Evolutionary conservation across 768 basidiomycete genomes (phyloP).

Genomic region (Russula sp.): DNA sequence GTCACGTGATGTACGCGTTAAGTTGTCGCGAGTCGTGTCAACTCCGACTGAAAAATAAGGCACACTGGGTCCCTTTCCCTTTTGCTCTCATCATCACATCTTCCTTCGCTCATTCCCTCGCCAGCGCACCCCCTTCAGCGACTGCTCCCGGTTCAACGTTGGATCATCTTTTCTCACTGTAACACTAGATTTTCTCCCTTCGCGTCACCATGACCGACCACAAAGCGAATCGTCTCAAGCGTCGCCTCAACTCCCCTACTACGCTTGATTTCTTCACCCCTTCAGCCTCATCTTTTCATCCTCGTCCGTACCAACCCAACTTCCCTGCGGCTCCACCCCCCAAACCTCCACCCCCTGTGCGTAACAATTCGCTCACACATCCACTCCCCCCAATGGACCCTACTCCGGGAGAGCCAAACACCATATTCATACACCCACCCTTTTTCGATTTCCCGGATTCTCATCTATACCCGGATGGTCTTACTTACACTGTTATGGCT

Average conservation of each 20-base stretch:
- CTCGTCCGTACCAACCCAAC: conserved; percentile 52
- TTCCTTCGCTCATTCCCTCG: conserved; percentile 4
- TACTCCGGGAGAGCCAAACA: conserved; percentile 52
- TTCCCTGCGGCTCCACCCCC: conserved; percentile 14
- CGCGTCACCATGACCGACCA: conserved; percentile 14
- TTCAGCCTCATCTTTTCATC: conserved; percentile 56
- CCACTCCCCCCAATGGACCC: conserved; percentile 42
- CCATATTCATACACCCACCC: conserved; percentile 68
- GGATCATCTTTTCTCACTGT: not conserved
- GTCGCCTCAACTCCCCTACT: conserved; percentile 39
- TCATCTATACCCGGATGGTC: conserved; percentile 52
- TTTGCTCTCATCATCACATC: conserved; percentile 2
- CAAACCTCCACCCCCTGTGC: conserved; percentile 16
- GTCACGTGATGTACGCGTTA: conserved; percentile 39
- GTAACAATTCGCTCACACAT: conserved; percentile 20
- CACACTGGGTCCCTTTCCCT: too few species aligned
- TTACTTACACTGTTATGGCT: conserved; percentile 66
- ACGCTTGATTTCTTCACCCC: conserved; percentile 55
- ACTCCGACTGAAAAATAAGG: conserved; percentile 37
- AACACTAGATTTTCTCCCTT: not conserved
- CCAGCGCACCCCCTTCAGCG: conserved; percentile 8
- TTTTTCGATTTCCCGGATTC: conserved; percentile 61
- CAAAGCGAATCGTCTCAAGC: conserved; percentile 32
- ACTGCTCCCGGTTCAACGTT: not conserved
- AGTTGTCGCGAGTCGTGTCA: conserved; percentile 30